Evolutionary conservation across 805 yeast genomes (phyloP).

Genomic region (Allodekkera sacchari): DNA sequence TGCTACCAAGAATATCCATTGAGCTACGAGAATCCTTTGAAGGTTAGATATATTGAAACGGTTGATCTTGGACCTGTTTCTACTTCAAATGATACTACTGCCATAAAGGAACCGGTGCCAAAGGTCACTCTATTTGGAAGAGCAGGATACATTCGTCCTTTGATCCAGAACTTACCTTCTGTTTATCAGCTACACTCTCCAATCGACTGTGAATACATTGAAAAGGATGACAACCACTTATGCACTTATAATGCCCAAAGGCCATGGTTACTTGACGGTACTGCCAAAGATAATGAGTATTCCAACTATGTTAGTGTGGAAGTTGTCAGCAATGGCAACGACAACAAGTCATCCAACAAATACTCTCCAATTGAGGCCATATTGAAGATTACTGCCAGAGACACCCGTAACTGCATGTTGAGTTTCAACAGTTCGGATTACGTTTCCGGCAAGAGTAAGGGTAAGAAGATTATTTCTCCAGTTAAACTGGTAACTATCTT

Average conservation of each 20-base stretch:
- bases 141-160: slow-evolving; percentile 34
- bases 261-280: slow-evolving; percentile 38
- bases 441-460: slow-evolving; percentile 20
- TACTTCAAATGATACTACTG: slow-evolving; percentile 1
- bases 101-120: slow-evolving; percentile 15
- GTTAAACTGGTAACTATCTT: slow-evolving; percentile 54
- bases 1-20: slow-evolving; percentile 48
- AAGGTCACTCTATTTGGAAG: slow-evolving; percentile 44
- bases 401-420: slow-evolving; percentile 58
- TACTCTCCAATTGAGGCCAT: slow-evolving; percentile 64
- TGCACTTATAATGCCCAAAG: slow-evolving; percentile 46
- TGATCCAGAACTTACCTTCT: slow-evolving; percentile 59
- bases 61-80: slow-evolving; percentile 35
- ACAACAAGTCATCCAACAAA: slow-evolving; percentile 18
- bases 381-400: slow-evolving; percentile 45
- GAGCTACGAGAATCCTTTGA: slow-evolving; percentile 54
- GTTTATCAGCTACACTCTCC: slow-evolving; percentile 28
- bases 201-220: slow-evolving; percentile 10
- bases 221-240: slow-evolving; percentile 33
- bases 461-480: slow-evolving; percentile 39
- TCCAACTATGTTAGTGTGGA: slow-evolving; percentile 42
- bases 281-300: slow-evolving; percentile 23
- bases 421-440: slow-evolving; percentile 45
- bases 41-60: slow-evolving; percentile 60
- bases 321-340: slow-evolving; percentile 41